Percentiles rank a stretch among this genome's conserved stretches.
Conservation (phyloP, 768 basidiomycete species). For the Strobilomyces confusus region DNA sequence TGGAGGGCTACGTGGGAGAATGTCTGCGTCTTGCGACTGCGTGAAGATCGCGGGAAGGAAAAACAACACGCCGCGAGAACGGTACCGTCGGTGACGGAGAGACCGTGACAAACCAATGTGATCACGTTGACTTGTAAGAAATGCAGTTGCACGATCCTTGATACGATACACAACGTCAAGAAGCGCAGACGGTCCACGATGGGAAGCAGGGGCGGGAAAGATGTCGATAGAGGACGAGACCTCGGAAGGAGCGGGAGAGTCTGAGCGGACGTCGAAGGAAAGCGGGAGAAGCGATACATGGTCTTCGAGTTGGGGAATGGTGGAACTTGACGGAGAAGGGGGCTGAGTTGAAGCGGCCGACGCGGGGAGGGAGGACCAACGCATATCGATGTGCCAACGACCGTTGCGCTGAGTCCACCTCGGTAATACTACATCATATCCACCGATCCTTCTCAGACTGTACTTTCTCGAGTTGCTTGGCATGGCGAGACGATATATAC, state of each 20-base stretch:
- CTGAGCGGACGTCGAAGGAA: slow-evolving; percentile 53
- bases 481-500: slow-evolving; percentile 53
- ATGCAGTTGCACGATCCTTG: slow-evolving; percentile 48
- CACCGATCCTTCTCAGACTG: slow-evolving; percentile 56
- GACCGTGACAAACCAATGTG: slow-evolving; percentile 40
- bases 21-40: slow-evolving; percentile 34
- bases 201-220: slow-evolving; percentile 36
- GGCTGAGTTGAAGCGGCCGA: slow-evolving; percentile 39
- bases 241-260: slow-evolving; percentile 55
- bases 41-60: slow-evolving; percentile 82
- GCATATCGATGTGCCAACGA: slow-evolving; percentile 69
- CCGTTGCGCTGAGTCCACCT: slow-evolving; percentile 68
- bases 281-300: slow-evolving; percentile 56
- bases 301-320: slow-evolving; percentile 47
- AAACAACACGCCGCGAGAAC: slow-evolving; percentile 64
- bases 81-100: slow-evolving; percentile 44
- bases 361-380: slow-evolving; percentile 47
- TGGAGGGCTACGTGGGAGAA: slow-evolving; percentile 30
- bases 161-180: slow-evolving; percentile 53
- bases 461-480: slow-evolving; percentile 60
- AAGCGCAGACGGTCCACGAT: slow-evolving; percentile 39
- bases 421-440: slow-evolving; percentile 77
- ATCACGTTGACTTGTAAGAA: slow-evolving; percentile 40
- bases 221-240: slow-evolving; percentile 41
- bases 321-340: slow-evolving; percentile 44